Percentiles rank a stretch among this genome's conserved stretches.
Conservation (phyloP, 805 yeast species). For the Torulaspora delbrueckii region DNA sequence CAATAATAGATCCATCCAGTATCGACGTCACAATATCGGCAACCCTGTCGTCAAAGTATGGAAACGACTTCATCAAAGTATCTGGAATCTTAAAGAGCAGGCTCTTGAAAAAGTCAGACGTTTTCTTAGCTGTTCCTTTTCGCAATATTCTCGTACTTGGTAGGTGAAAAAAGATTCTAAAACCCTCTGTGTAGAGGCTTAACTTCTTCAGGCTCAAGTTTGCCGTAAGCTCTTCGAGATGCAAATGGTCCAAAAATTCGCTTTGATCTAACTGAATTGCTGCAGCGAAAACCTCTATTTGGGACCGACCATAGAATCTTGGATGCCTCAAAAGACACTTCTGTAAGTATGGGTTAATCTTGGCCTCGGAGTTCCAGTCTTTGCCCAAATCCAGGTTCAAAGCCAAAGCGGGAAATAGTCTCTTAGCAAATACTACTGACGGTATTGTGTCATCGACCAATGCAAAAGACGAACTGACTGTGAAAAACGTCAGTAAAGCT, state of each 20-base stretch:
- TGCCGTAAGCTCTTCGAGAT: conserved; percentile 14
- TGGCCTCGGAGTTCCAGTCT: conserved; percentile 18
- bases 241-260: conserved; percentile 28
- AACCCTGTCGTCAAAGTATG: conserved; percentile 25
- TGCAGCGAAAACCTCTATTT: conserved; percentile 32
- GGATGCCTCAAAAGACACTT: conserved; percentile 20
- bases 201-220: conserved; percentile 23
- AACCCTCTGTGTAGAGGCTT: conserved; percentile 37
- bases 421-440: conserved; percentile 20
- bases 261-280: conserved; percentile 33
- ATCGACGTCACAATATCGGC: conserved; percentile 26
- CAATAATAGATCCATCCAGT: conserved; percentile 23
- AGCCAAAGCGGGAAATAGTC: conserved; percentile 21
- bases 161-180: conserved; percentile 33
- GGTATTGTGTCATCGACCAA: conserved; percentile 13
- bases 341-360: conserved; percentile 15
- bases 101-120: conserved; percentile 34
- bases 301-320: conserved; percentile 19
- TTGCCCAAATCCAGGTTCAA: conserved; percentile 21
- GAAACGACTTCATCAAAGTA: conserved; percentile 22
- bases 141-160: conserved; percentile 28
- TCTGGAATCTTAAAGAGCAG: conserved; percentile 29
- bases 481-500: conserved; percentile 18
- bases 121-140: conserved; percentile 24
- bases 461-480: conserved; percentile 22